Base-by-base conservation (phyloP, 768 basidiomycete genomes). In the Xerocomus spinulosus region DNA sequence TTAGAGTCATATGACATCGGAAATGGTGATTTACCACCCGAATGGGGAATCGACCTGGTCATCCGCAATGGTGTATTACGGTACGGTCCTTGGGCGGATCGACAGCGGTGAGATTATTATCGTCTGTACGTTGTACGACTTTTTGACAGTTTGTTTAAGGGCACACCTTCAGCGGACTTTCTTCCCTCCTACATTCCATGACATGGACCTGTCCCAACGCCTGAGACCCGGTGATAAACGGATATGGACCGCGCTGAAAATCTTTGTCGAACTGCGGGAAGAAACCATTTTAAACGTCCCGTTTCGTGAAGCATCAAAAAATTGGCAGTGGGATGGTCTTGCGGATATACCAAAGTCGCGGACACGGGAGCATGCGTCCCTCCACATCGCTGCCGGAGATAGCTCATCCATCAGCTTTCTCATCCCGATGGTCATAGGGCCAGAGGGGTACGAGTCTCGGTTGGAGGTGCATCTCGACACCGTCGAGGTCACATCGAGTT, bases 1-100 rank as follows among this genome's bases (percentile, higher is more conserved):
- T 52, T 67, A 15, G 79, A 81, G 48, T 65, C 75, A 6, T 72
- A 79, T 59, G 85, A 92, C 53, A 74, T 93, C 42, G 92, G 90
- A 3, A 96, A 96, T 60, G 86, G 91, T 1, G 93, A 89, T 58
- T 61, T 85, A 34, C 75, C 87, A 18, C 95, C 95, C 6, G 91
- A 98, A 61, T 98, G 93, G 90, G 95, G 94, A 3, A 70, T 96
- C 21, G 90, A 98, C 59, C 56, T 98, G 15, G 76, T 84, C 15
- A 72, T 97, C n/a, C 72, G 80, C 49, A 82, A 83, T 15, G 94
- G 91, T 0, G 64, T 75, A 29, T 54, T 96, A 29, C 78, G 81
- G 17, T 98, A 97, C 62, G 95, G 95, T 5, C 95, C 95, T 4
- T 98, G 95, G 95, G 87, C 93, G 20, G 95, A 98, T 68, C 78